Conservation (phyloP, 345 rosid species). For the Populus davidiana region DNA sequence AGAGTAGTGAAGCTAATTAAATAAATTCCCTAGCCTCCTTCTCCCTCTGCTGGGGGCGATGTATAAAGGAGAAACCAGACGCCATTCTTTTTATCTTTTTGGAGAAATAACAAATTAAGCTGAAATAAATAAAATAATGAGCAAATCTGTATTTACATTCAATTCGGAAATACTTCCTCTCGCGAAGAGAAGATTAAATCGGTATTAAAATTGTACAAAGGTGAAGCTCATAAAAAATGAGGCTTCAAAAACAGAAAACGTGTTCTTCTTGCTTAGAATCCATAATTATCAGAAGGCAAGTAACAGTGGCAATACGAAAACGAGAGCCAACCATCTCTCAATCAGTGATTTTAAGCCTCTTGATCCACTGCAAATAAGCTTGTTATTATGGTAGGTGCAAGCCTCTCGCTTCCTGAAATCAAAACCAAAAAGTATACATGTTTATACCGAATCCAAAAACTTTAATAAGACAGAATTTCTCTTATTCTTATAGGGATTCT, state of each 20-base stretch:
- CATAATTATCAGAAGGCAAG: conserved; percentile 14
- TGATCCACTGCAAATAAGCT: conserved; percentile 56
- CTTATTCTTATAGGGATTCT: no score
- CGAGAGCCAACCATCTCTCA: conserved; percentile 38
- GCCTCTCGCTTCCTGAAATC: conserved; percentile 48
- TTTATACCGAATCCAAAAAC: background rate
- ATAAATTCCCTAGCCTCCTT: no score
- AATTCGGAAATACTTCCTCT: background rate
- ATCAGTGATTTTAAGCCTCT: conserved; percentile 26
- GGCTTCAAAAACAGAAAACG: background rate
- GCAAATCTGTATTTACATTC: background rate
- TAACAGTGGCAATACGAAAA: conserved; percentile 28
- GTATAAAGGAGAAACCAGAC: no score
- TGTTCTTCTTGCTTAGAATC: background rate
- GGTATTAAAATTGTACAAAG: background rate
- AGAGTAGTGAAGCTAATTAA: no score
- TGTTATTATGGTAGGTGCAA: conserved; percentile 69
- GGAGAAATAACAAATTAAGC: background rate
- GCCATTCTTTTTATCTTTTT: background rate
- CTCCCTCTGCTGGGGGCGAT: no score
- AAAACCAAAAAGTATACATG: background rate
- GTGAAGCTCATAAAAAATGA: background rate
- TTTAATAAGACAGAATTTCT: background rate
- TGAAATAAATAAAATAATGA: background rate
- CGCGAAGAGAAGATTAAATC: background rate